These are phyloP conservation scores for Tolypocladium nubicola DNA, from an alignment of 2,329 filamentous ascomycete genomes.

Conservation along the genomic window DNA sequence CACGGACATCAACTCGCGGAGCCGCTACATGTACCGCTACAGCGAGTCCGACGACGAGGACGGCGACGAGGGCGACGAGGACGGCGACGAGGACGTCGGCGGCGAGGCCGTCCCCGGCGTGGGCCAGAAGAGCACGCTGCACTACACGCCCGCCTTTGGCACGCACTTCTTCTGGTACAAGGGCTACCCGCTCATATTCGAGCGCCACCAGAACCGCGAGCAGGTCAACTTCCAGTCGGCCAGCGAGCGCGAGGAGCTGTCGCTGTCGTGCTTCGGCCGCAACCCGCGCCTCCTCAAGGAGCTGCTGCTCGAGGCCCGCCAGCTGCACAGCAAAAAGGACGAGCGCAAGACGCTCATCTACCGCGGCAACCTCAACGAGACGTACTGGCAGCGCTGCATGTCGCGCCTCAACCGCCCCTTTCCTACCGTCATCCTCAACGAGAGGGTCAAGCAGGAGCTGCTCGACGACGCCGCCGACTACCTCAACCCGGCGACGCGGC, in stretches of 20 bases:
- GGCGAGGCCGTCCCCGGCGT: constrained; percentile 17
- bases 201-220: constrained; percentile 37
- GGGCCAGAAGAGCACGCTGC: constrained; percentile 34
- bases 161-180: constrained; percentile 60
- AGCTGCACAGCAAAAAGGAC: constrained; percentile 45
- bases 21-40: constrained; percentile 36
- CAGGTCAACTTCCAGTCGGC: constrained; percentile 25
- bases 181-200: constrained; percentile 45
- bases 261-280: constrained; percentile 50
- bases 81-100: constrained; percentile 24
- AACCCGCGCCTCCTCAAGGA: constrained; percentile 51
- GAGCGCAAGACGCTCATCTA: constrained; percentile 55
- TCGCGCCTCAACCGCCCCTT: constrained; percentile 49
- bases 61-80: constrained; percentile 23
- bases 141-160: constrained; percentile 59
- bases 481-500: constrained; percentile 47
- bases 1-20: constrained; percentile 45
- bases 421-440: constrained; percentile 54
- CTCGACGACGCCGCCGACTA: constrained; percentile 54
- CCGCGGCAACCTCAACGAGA: constrained; percentile 40
- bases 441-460: constrained; percentile 47
- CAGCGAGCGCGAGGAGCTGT: constrained; percentile 48
- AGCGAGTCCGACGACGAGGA: constrained; percentile 32
- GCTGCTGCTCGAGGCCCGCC: constrained; percentile 47
- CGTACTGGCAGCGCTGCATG: constrained; percentile 52